Evolutionary conservation across 164 flowering plant genomes (phyloP).

Genomic region (Vitis rotundifolia): DNA sequence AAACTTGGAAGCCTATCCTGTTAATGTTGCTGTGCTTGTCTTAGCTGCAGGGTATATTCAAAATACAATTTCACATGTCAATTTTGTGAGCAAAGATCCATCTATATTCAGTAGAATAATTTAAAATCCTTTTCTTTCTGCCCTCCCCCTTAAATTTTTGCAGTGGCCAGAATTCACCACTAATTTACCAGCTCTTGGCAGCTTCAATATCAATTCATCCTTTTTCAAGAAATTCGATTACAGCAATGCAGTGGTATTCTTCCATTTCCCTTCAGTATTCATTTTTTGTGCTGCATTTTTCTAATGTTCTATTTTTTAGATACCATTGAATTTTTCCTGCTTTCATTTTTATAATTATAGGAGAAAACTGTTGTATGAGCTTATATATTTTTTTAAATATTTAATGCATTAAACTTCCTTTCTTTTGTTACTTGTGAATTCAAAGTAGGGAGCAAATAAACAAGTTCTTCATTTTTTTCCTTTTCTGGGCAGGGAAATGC

Average conservation of each 20-base stretch:
- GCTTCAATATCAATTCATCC: constrained; percentile 56
- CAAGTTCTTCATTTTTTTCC: no score
- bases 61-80: not conserved
- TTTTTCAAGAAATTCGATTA: constrained; percentile 91
- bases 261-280: constrained; percentile 11
- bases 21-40: not conserved
- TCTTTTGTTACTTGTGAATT: no score
- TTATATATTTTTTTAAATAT: not conserved
- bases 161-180: constrained; percentile 87
- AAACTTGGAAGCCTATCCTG: not conserved
- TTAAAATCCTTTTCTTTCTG: not conserved
- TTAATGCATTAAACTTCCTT: no score
- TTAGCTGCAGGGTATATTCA: not conserved
- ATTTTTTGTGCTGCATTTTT: not conserved
- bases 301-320: not conserved
- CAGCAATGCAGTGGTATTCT: constrained; percentile 69
- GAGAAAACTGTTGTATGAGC: not conserved
- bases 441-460: no score
- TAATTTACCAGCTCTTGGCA: constrained; percentile 58
- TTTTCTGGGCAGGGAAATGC: no score
- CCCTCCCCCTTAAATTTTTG: constrained; percentile 21
- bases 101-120: not conserved
- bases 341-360: not conserved
- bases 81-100: not conserved
- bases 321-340: not conserved